Percentiles rank a stretch among this genome's conserved stretches.
Conservation (phyloP, 1,284 basidiomycete species). For the Leccinum pachyderme region DNA sequence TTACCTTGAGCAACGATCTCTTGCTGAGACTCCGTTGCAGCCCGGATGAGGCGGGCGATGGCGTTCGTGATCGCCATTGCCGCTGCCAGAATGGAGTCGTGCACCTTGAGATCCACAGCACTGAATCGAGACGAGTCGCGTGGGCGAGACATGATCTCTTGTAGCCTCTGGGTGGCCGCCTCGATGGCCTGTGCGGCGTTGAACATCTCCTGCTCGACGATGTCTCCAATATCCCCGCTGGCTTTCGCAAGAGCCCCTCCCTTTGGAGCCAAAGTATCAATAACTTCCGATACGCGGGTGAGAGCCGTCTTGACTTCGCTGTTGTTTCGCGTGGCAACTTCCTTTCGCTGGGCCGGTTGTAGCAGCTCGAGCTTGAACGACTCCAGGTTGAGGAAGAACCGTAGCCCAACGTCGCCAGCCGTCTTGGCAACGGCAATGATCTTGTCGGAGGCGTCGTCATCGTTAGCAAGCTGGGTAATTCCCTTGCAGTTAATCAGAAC, state of each 20-base stretch:
- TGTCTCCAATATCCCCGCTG: slow-evolving; percentile 93
- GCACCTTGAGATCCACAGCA: slow-evolving; percentile 92
- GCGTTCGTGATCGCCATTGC: slow-evolving; percentile 94
- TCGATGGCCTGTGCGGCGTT: slow-evolving; percentile 94
- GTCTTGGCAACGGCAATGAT: slow-evolving; percentile 83
- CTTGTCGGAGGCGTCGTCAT: slow-evolving; percentile 90
- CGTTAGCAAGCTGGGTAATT: slow-evolving; percentile 87
- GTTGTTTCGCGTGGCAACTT: slow-evolving; percentile 89
- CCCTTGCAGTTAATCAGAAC: slow-evolving; percentile 94
- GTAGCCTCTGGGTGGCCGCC: slow-evolving; percentile 85
- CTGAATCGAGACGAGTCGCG: slow-evolving; percentile 83
- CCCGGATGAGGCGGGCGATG: slow-evolving; percentile 92
- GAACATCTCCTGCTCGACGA: slow-evolving; percentile 97
- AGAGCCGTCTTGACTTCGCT: slow-evolving; percentile 82
- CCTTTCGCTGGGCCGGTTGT: slow-evolving; percentile 73
- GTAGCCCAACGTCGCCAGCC: slow-evolving; percentile 84
- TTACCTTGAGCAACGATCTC: slow-evolving; percentile 97
- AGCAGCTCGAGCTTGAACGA: slow-evolving; percentile 89
- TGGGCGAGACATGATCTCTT: slow-evolving; percentile 87
- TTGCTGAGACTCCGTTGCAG: slow-evolving; percentile 95
- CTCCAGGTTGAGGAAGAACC: slow-evolving; percentile 94
- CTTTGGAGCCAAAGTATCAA: slow-evolving; percentile 84
- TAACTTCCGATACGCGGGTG: slow-evolving; percentile 80
- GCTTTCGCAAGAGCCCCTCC: slow-evolving; percentile 68
- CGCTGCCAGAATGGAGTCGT: slow-evolving; percentile 94